Evolutionary conservation across 352 stramenopile genomes (phyloP).

Genomic region (Pythium scleroteichum): DNA sequence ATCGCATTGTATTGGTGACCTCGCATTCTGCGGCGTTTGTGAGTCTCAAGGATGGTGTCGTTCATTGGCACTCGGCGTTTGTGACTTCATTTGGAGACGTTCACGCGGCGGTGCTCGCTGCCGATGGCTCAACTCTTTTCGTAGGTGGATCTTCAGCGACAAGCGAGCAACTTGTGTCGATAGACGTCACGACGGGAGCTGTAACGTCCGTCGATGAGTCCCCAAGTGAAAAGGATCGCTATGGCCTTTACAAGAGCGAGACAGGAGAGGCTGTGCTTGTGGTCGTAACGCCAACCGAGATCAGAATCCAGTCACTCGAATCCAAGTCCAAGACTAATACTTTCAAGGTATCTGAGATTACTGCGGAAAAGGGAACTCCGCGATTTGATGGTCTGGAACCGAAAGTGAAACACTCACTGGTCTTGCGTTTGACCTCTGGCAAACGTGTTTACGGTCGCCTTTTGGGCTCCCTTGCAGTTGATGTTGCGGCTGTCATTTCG

Average conservation of each 20-base stretch:
- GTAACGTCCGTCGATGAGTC: constrained; percentile 3
- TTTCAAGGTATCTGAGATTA: neutral
- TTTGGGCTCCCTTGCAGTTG: constrained; percentile 34
- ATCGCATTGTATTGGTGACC: constrained; percentile 54
- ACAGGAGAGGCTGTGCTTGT: constrained; percentile 32
- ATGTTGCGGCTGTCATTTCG: constrained; percentile 43
- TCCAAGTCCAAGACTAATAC: constrained; percentile 26
- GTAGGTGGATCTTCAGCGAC: constrained; percentile 28
- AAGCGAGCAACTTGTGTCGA: constrained; percentile 8
- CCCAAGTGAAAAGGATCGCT: constrained; percentile 9
- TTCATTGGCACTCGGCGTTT: constrained; percentile 46
- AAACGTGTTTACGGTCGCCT: constrained; percentile 65
- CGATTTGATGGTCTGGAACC: constrained; percentile 44
- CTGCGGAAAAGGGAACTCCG: constrained; percentile 19
- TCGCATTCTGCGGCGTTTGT: constrained; percentile 48
- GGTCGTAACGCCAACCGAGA: constrained; percentile 31
- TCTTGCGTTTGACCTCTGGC: constrained; percentile 52
- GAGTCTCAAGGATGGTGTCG: constrained; percentile 54
- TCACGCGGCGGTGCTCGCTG: constrained; percentile 42
- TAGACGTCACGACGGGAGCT: constrained; percentile 22
- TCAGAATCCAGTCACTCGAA: constrained; percentile 44
- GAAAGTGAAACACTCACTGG: constrained; percentile 45
- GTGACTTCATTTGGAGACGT: constrained; percentile 29
- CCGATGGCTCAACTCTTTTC: constrained; percentile 51
- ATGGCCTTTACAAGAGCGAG: constrained; percentile 38